Percentiles rank a stretch among this genome's conserved stretches.
Evolutionary conservation across 2,329 filamentous ascomycete genomes (phyloP).

Genomic region (Penicillium sp.): DNA sequence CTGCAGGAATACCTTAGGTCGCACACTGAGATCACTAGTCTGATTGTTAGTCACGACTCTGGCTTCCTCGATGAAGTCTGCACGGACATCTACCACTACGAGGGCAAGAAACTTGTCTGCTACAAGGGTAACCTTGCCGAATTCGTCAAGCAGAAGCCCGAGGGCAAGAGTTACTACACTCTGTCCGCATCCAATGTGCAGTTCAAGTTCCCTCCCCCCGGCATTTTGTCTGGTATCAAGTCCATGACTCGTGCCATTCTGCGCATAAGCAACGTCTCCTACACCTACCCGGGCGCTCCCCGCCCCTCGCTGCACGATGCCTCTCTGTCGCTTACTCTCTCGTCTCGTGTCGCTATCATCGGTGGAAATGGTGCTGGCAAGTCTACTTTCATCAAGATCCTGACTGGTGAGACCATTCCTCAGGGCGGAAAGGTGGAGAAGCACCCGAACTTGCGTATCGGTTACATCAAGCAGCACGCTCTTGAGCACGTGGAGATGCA

Average conservation of each 20-base stretch:
- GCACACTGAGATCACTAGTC: slow-evolving; percentile 93
- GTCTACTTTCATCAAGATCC: slow-evolving; percentile 94
- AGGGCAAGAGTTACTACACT: slow-evolving; percentile 98
- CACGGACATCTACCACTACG: slow-evolving; percentile 99
- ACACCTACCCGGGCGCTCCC: slow-evolving; percentile 82
- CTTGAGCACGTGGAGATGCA: slow-evolving; percentile 99
- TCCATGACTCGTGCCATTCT: slow-evolving; percentile 91
- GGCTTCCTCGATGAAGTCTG: slow-evolving; percentile 95
- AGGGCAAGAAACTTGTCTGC: slow-evolving; percentile 82
- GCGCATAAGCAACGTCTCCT: slow-evolving; percentile 87
- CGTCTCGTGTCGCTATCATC: slow-evolving; percentile 92
- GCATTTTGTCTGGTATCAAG: slow-evolving; percentile 92
- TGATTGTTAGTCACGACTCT: slow-evolving; percentile 99
- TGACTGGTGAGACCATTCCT: slow-evolving; percentile 88
- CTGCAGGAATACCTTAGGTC: slow-evolving; percentile 89
- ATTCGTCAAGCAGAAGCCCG: slow-evolving; percentile 86
- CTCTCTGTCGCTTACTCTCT: slow-evolving; percentile 81
- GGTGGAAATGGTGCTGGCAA: slow-evolving; percentile 97
- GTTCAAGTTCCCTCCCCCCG: slow-evolving; percentile 97
- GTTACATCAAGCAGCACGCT: slow-evolving; percentile 99
- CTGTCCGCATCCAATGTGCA: slow-evolving; percentile 82
- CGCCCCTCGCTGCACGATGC: slow-evolving; percentile 88
- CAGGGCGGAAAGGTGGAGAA: slow-evolving; percentile 87
- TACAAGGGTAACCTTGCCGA: slow-evolving; percentile 52
- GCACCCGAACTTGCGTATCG: slow-evolving; percentile 96